A percentile compares a stretch with the other conserved stretches of the same genome.
Evolutionary conservation across 2,329 filamentous ascomycete species (phyloP).

Genomic region (Fusarium compactum): DNA sequence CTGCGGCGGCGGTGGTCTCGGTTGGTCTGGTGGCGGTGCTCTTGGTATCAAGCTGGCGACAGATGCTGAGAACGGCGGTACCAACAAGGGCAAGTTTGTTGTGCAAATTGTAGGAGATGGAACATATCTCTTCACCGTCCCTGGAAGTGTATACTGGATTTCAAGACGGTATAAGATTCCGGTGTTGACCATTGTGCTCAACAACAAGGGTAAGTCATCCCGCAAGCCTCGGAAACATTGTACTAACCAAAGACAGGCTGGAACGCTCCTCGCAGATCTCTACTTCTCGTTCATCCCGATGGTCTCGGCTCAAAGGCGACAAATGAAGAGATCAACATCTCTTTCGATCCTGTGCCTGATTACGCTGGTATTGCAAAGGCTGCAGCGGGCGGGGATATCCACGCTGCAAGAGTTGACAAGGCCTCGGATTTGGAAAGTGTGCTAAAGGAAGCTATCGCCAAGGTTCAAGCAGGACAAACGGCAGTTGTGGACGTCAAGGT

Average conservation of each 20-base stretch:
- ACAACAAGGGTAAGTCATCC: slow-evolving; percentile 63
- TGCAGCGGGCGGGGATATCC: slow-evolving; percentile 66
- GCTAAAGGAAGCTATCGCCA: slow-evolving; percentile 63
- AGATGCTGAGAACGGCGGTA: slow-evolving; percentile 54
- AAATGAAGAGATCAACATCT: slow-evolving; percentile 74
- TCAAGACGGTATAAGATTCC: slow-evolving; percentile 66
- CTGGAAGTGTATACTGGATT: slow-evolving; percentile 68
- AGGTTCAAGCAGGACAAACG: slow-evolving; percentile 62
- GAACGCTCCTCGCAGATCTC: slow-evolving; percentile 70
- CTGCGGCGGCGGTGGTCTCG: slow-evolving; percentile 82
- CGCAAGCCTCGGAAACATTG: no score
- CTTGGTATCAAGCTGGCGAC: slow-evolving; percentile 81
- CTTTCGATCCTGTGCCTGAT: slow-evolving; percentile 68
- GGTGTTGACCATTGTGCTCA: slow-evolving; percentile 66
- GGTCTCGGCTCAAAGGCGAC: slow-evolving; percentile 65
- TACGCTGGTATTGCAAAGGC: slow-evolving; percentile 72
- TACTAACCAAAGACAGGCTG: slow-evolving; percentile 57
- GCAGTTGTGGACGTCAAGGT: slow-evolving; percentile 68
- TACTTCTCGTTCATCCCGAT: slow-evolving; percentile 69
- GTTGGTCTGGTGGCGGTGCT: slow-evolving; percentile 82
- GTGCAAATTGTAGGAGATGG: slow-evolving; percentile 69
- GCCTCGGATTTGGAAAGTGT: slow-evolving; percentile 60
- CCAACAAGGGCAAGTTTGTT: slow-evolving; percentile 63
- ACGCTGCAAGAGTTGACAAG: slow-evolving; percentile 61
- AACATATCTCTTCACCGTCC: slow-evolving; percentile 67